Conservation (phyloP, 148 eudicot species). For the Chenopodium formosanum region DNA sequence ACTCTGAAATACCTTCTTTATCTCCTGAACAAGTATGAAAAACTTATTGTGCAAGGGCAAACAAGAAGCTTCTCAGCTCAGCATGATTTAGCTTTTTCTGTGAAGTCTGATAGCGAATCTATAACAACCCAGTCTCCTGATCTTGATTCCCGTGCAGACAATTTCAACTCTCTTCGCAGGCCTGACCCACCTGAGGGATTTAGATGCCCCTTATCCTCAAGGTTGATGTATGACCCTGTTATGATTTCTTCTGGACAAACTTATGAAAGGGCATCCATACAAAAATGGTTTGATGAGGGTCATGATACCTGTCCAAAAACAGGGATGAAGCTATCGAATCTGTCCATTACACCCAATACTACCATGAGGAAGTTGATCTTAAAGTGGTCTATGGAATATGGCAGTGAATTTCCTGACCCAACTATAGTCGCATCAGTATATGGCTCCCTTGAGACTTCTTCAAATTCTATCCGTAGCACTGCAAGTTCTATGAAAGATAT, state of each 20-base stretch:
- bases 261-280: constrained; percentile 69
- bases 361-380: constrained; percentile 52
- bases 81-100: constrained; percentile 21
- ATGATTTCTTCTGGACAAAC: constrained; percentile 81
- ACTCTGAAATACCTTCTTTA: constrained; percentile 37
- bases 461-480: constrained; percentile 55
- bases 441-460: constrained; percentile 52
- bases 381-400: constrained; percentile 53
- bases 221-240: constrained; percentile 82
- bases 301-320: constrained; percentile 74
- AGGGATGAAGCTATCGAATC: constrained; percentile 40
- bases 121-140: constrained; percentile 1
- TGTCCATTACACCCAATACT: constrained; percentile 55
- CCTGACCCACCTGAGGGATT: constrained; percentile 61
- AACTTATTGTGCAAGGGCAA: constrained; percentile 35
- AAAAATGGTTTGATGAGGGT: constrained; percentile 87
- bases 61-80: constrained; percentile 17
- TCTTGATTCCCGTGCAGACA: constrained; percentile 23
- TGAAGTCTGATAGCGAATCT: constrained; percentile 27
- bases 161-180: constrained; percentile 25
- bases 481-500: constrained; percentile 63
- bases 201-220: constrained; percentile 60
- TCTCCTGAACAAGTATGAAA: constrained; percentile 40
- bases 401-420: constrained; percentile 37
- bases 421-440: constrained; percentile 24